Evolutionary conservation across 2,329 filamentous ascomycete genomes (phyloP).

Genomic region (Teratosphaeria viscida): DNA sequence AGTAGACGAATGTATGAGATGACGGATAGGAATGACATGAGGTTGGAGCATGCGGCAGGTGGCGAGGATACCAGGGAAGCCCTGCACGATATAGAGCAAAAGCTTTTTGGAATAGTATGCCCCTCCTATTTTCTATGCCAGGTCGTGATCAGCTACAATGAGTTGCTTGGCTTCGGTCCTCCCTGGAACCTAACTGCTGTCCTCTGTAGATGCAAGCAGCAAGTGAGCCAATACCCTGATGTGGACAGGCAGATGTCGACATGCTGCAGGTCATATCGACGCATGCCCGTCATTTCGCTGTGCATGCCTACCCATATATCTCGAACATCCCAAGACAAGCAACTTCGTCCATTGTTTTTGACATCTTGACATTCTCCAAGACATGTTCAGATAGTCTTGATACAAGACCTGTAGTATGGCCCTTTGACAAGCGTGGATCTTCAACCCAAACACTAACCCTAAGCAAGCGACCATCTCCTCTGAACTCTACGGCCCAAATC

Average conservation of each 20-base stretch:
- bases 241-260: no score
- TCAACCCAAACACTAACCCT: neutral
- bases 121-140: neutral
- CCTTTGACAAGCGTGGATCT: neutral
- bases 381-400: neutral
- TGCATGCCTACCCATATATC: no score
- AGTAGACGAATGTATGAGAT: slow-evolving; percentile 16
- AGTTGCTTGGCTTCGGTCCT: neutral
- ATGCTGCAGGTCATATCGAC: no score
- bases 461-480: neutral
- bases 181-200: neutral
- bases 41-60: slow-evolving; percentile 1
- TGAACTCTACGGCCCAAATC: neutral
- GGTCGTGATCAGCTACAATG: neutral
- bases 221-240: no score
- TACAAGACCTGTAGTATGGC: neutral
- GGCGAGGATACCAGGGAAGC: neutral
- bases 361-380: no score
- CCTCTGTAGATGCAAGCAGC: neutral
- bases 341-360: no score
- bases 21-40: neutral
- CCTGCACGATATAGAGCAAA: neutral
- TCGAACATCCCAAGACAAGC: no score
- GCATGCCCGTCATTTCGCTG: no score
- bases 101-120: neutral